These are phyloP conservation scores for Gaeumannomyces tritici DNA, from an alignment of 2,329 filamentous ascomycete genomes.

Conservation along the genomic window DNA sequence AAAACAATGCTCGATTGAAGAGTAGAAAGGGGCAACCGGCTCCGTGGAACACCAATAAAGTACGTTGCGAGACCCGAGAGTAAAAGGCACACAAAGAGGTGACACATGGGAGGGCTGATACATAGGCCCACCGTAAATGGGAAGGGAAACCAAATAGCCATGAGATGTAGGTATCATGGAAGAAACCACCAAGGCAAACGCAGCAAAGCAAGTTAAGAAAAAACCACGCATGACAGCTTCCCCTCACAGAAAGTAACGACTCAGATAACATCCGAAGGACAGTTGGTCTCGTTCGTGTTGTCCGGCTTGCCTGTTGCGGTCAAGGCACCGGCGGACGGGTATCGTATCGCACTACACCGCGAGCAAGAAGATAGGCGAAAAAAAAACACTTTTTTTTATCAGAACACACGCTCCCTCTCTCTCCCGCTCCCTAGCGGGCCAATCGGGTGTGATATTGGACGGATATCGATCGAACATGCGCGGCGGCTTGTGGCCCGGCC, in stretches of 20 bases:
- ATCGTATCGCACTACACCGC: neutral
- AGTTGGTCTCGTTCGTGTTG: neutral
- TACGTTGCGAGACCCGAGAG: neutral
- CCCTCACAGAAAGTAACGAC: neutral
- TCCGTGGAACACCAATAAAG: neutral
- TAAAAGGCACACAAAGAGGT: neutral
- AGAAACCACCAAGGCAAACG: neutral
- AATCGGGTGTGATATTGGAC: neutral
- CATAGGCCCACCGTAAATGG: neutral
- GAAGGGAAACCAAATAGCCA: neutral
- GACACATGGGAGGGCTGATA: neutral
- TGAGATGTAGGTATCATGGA: constrained; percentile 3
- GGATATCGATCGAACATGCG: neutral
- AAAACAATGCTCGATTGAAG: neutral
- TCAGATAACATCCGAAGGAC: neutral
- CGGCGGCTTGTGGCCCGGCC: neutral
- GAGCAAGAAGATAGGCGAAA: neutral
- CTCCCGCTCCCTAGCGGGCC: too few species aligned
- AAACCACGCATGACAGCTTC: neutral
- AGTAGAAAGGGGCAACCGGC: neutral
- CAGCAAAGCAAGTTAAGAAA: neutral
- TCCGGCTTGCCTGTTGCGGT: neutral
- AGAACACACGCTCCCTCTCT: neutral
- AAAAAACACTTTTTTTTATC: neutral
- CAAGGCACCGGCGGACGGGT: constrained; percentile 5